These are phyloP conservation scores for Arctium lappa DNA, from an alignment of 129 eudicot species.

Conservation along the genomic window DNA sequence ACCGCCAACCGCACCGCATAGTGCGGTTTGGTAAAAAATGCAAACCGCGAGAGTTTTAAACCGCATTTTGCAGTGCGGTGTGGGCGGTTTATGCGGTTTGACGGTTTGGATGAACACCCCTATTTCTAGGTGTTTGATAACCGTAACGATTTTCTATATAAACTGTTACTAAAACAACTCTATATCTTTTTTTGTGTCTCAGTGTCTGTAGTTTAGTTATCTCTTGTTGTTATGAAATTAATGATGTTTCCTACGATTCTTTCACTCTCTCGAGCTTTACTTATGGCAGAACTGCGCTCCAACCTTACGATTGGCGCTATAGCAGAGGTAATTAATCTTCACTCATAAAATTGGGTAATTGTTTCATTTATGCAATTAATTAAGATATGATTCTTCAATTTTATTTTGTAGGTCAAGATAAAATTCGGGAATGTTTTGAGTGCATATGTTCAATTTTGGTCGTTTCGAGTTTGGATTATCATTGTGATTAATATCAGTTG, in stretches of 20 bases:
- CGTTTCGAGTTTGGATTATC: conserved; percentile 6
- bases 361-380: not conserved
- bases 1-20: no score
- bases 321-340: conserved; percentile 54
- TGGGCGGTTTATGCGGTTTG: no score
- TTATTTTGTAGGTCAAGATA: not conserved
- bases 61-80: no score
- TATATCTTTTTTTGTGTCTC: conserved; percentile 3
- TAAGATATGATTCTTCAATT: not conserved
- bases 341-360: not conserved
- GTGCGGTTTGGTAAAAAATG: no score
- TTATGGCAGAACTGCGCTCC: conserved; percentile 69
- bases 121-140: no score
- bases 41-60: no score
- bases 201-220: conserved; percentile 1
- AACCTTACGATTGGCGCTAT: conserved; percentile 88
- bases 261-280: conserved; percentile 71
- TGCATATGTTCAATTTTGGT: not conserved
- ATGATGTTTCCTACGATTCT: conserved; percentile 36
- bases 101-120: no score
- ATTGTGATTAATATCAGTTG: not conserved
- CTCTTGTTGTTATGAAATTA: conserved; percentile 19
- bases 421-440: not conserved
- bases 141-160: no score
- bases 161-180: no score